Evolutionary conservation across 192 early-diverging fungal species (phyloP).

Genomic region (Coemansia sp.): DNA sequence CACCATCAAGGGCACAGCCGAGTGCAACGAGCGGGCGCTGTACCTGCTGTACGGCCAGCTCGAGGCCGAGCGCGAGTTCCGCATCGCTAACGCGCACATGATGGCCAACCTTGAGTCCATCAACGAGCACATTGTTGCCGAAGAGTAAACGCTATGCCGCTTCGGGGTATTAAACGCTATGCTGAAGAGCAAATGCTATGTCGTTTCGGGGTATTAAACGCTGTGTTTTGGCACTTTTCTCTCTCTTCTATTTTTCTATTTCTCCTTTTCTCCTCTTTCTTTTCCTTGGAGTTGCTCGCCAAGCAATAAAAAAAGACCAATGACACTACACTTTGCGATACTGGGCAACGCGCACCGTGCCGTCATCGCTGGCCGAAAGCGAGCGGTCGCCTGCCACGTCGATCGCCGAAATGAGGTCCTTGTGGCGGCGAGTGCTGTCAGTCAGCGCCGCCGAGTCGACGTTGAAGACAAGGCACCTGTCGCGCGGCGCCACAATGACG

Average conservation of each 20-base stretch:
- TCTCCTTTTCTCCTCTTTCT: neutral
- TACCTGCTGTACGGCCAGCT: constrained; percentile 87
- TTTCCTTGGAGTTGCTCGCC: neutral
- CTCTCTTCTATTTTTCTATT: neutral
- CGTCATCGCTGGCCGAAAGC: constrained; percentile 50
- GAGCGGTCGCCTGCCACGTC: constrained; percentile 43
- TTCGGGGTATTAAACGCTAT: too few species aligned
- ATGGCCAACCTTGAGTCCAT: constrained; percentile 51
- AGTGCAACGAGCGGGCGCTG: constrained; percentile 87
- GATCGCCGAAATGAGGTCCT: constrained; percentile 44
- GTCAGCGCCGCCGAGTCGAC: constrained; percentile 47
- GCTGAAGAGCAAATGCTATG: too few species aligned
- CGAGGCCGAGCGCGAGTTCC: constrained; percentile 84
- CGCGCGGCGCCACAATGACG: constrained; percentile 37
- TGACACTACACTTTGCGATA: constrained; percentile 40
- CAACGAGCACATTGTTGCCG: constrained; percentile 45
- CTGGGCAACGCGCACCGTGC: constrained; percentile 46
- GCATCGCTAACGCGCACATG: constrained; percentile 53
- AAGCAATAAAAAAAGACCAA: neutral
- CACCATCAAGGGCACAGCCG: constrained; percentile 85
- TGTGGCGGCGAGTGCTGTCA: constrained; percentile 47
- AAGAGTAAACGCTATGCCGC: too few species aligned
- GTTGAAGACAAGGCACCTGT: constrained; percentile 50
- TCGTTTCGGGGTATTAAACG: too few species aligned
- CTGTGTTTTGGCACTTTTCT: too few species aligned